A percentile compares a stretch with the other conserved stretches of the same genome.
phyloP scores from a whole-genome alignment of 371 early-diverging fungal genomes.

The Mortierella sp. region DNA sequence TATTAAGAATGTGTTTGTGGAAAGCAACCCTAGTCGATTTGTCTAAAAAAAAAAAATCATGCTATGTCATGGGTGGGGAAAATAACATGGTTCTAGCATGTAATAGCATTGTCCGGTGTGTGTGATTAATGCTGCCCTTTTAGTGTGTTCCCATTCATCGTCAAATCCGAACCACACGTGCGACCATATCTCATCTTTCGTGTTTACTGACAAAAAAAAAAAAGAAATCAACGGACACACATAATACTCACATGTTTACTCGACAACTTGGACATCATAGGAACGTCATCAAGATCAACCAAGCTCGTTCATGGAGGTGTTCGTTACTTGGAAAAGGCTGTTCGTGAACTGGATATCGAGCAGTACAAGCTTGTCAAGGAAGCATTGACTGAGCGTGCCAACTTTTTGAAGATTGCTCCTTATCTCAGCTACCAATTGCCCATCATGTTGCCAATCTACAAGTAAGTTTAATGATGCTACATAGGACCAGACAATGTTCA shows the following conservation, averaged over 20 bases:
- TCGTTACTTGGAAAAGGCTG: conserved; percentile 98
- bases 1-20: no score
- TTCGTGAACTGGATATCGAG: conserved; percentile 94
- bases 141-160: neutral
- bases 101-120: neutral
- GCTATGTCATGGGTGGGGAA: neutral
- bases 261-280: conserved; percentile 50
- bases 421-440: conserved; percentile 95
- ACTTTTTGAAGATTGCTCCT: conserved; percentile 96
- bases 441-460: conserved; percentile 96
- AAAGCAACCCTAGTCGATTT: no score
- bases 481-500: neutral
- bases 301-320: conserved; percentile 99
- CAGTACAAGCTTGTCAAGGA: conserved; percentile 98
- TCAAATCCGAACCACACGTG: conserved; percentile 24
- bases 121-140: no score
- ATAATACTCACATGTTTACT: neutral
- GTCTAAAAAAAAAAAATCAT: no score
- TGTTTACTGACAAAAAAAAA: conserved; percentile 6
- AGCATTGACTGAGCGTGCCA: conserved; percentile 96
- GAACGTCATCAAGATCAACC: conserved; percentile 97
- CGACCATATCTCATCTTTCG: neutral
- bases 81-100: neutral
- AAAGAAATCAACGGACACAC: neutral
- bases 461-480: conserved; percentile 71